Base-by-base conservation (phyloP, 352 stramenopile genomes). In the Blastocystis sp. region DNA sequence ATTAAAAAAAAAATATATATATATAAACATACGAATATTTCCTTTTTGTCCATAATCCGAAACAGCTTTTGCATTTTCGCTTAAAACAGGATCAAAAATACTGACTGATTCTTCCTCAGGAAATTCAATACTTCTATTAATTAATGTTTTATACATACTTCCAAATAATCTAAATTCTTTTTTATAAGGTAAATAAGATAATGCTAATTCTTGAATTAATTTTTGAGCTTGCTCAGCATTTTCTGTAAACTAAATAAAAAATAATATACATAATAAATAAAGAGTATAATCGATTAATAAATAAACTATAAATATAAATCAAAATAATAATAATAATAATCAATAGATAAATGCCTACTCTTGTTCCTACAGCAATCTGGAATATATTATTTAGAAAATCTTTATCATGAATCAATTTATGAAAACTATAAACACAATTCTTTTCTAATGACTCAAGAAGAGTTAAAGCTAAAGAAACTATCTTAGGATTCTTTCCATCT, bases 11-110 rank as follows among this genome's bases (percentile, higher is more conserved):
- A 45, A 30, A n/a, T 1, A 1, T 18, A 54, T 7, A 54, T 19
- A 58, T 16, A 1, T 10, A 7, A 39, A 16, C 25, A 25, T 36
- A 66, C 6, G 5, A 67, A 66, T 47, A 25, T n/a, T 9, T 80
- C 88, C 49, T 81, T 88, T 54, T 80, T 80, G 45, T 72, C 88
- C 64, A 80, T 89, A 67, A 86, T 88, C 66, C 80, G 81, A 64
- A 88, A 85, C 68, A 73, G 80, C 52, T 79, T 88, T 68, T 88
- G 80, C 71, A 77, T 88, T 54, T 85, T 89, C 32, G 77, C 74
- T 58, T 76, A 89, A 70, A 80, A 80, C 70, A 85, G 87, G 77
- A 75, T 79, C 68, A 79, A 82, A 65, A 77, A 81, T 70, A 87
- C 90, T 66, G 79, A 91, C 70, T 11, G 18, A 28, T n/a, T 19